Evolutionary conservation across 805 yeast genomes (phyloP), one percentile per base, ranked within the genome.

Genomic region (Saccharomycopsis guyanensis): DNA sequence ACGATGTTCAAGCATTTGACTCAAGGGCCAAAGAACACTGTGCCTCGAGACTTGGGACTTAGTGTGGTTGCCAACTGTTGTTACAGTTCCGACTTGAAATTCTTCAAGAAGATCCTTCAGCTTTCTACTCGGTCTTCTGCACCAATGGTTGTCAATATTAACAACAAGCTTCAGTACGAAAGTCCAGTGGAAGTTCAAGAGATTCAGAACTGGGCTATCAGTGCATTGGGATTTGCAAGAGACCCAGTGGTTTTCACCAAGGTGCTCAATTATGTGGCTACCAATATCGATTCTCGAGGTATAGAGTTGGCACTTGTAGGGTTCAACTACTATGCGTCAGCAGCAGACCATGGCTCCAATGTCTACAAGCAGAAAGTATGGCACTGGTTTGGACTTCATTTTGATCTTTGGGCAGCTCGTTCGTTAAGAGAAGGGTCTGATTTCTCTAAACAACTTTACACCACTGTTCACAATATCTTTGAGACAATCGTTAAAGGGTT

Each of bases 301-400:
- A 70, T 80, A 37, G 87, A 80, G 54, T 55, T 74, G 43, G 78
- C 75, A 0, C 60, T 82, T n/a, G 57, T 78, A 32, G 87, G 87
- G 43, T 61, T 71, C 53, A 68, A 63, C 57, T 67, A 64, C 58
- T 59, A 52, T 42, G 50, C 53, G 40, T 59, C 42, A 18, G 15
- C n/a, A 6, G 40, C 38, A n/a, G 38, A 40, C 5, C 40, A 49
- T 10, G 13, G 36, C 13, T 5, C 38, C n/a, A 23, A 46, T 38
- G 25, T 27, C 15, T 40, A 38, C 42, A 48, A 50, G 39, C 45
- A 34, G 25, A 53, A 59, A 37, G 53, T 78, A 7, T 79, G 80
- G 76, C 61, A 68, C 3, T 82, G 87, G 86, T 80, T 71, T 59
- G 62, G 55, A 37, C 56, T 70, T 43, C 68, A 79, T 54, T 78